These are phyloP conservation scores for Tuber indicum DNA, from an alignment of 495 filamentous ascomycete genomes.

Conservation along the genomic window DNA sequence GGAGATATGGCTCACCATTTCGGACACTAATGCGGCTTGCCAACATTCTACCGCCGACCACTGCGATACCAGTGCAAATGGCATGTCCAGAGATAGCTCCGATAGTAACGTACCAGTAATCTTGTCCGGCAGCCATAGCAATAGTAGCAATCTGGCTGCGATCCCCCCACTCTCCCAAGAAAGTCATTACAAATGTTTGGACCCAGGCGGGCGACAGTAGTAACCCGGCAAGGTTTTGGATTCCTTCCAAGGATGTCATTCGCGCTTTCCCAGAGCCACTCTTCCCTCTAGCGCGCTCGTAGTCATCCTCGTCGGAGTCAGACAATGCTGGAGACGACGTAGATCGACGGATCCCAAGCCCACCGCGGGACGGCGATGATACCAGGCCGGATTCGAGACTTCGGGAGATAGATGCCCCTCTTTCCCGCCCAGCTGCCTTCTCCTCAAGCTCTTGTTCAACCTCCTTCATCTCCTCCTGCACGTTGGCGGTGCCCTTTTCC, in stretches of 20 bases:
- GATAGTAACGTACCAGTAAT: slow-evolving; percentile 97
- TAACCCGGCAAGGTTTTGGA: slow-evolving; percentile 80
- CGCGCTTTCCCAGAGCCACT: slow-evolving; percentile 44
- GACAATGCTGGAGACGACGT: slow-evolving; percentile 40
- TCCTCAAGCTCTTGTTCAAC: slow-evolving; percentile 92
- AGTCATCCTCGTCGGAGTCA: slow-evolving; percentile 40
- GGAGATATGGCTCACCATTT: slow-evolving; percentile 66
- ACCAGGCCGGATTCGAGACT: slow-evolving; percentile 49
- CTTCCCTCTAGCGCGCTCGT: slow-evolving; percentile 32
- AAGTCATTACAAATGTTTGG: slow-evolving; percentile 98
- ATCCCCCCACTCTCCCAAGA: slow-evolving; percentile 96
- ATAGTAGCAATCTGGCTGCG: slow-evolving; percentile 97
- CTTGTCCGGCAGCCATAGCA: slow-evolving; percentile 95
- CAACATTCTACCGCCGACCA: slow-evolving; percentile 84
- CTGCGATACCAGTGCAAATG: slow-evolving; percentile 85
- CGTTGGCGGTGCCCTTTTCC: slow-evolving; percentile 71
- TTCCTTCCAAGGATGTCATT: slow-evolving; percentile 49
- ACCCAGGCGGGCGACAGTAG: slow-evolving; percentile 95
- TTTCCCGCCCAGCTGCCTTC: slow-evolving; percentile 63
- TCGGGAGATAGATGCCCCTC: slow-evolving; percentile 53
- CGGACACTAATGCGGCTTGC: slow-evolving; percentile 91
- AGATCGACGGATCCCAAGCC: slow-evolving; percentile 34
- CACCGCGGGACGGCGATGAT: slow-evolving; percentile 47
- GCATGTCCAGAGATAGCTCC: slow-evolving; percentile 83
- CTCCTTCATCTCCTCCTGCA: slow-evolving; percentile 83